A percentile compares a stretch with the other conserved stretches of the same genome.
Evolutionary conservation across 2,329 filamentous ascomycete species (phyloP).

Genomic region (Trichoderma sp.): DNA sequence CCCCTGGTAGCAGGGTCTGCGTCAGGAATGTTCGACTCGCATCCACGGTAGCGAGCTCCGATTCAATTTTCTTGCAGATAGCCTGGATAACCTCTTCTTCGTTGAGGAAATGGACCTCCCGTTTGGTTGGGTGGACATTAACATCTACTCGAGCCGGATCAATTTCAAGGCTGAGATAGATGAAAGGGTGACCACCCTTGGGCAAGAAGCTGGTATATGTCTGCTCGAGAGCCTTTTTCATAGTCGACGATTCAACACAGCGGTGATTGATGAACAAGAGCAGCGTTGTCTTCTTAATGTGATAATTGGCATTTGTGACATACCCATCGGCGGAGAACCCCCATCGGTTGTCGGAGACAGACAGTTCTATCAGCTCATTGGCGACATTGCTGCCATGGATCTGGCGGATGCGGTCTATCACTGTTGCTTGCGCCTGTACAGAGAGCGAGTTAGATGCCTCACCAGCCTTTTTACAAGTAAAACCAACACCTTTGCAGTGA

Average conservation of each 20-base stretch:
- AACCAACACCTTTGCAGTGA: slow-evolving; percentile 86
- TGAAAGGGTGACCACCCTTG: slow-evolving; percentile 90
- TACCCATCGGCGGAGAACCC: slow-evolving; percentile 80
- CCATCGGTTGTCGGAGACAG: slow-evolving; percentile 69
- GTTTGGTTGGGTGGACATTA: slow-evolving; percentile 95
- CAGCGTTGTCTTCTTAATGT: slow-evolving; percentile 81
- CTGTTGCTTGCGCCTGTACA: slow-evolving; percentile 68
- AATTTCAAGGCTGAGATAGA: slow-evolving; percentile 89
- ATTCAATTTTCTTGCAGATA: slow-evolving; percentile 76
- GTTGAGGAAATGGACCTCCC: slow-evolving; percentile 95
- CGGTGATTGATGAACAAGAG: slow-evolving; percentile 96
- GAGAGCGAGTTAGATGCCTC: slow-evolving; percentile 81
- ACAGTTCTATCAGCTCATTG: slow-evolving; percentile 80
- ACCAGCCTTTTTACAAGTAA: slow-evolving; percentile 95
- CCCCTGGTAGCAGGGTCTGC: slow-evolving; percentile 79
- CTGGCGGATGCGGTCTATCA: slow-evolving; percentile 81
- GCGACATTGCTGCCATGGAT: slow-evolving; percentile 82
- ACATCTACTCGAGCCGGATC: slow-evolving; percentile 92
- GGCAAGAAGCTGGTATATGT: slow-evolving; percentile 84
- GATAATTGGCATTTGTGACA: slow-evolving; percentile 91
- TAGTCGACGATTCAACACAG: slow-evolving; percentile 80
- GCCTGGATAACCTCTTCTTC: slow-evolving; percentile 92
- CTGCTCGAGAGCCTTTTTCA: slow-evolving; percentile 89
- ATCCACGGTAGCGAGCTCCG: slow-evolving; percentile 80
- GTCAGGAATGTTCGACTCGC: slow-evolving; percentile 93